phyloP scores from a whole-genome alignment of 2,329 filamentous ascomycete genomes.

The Xylaria sp. region DNA sequence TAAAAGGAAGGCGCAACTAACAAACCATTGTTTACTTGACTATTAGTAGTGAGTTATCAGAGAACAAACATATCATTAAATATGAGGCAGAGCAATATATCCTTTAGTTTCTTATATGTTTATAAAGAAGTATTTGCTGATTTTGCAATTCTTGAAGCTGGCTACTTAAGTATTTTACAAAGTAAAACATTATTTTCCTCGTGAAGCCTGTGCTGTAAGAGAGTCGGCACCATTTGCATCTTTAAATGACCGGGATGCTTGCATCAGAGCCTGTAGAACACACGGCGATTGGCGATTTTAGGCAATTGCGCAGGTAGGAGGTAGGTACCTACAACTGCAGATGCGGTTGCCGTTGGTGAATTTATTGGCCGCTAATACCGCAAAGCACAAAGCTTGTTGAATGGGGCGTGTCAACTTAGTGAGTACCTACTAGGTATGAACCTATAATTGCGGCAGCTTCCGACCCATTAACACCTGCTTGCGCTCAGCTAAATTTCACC shows the following conservation, averaged over 20 bases:
- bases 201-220: too few species aligned
- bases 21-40: neutral
- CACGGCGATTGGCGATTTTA: too few species aligned
- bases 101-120: neutral
- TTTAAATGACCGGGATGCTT: too few species aligned
- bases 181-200: neutral
- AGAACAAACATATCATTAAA: neutral
- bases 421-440: neutral
- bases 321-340: neutral
- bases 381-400: conserved; percentile 29
- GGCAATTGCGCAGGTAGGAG: too few species aligned
- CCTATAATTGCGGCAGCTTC: neutral
- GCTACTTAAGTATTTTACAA: neutral
- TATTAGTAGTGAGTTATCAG: neutral
- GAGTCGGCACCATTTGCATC: too few species aligned
- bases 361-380: neutral
- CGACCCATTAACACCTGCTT: neutral
- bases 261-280: too few species aligned
- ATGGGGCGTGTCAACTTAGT: conserved; percentile 23
- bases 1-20: neutral
- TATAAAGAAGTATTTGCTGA: neutral
- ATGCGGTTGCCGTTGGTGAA: neutral
- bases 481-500: neutral
- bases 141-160: neutral
- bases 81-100: neutral